Conservation (phyloP, 2,329 filamentous ascomycete genomes). For the Metarhizium anisopliae region DNA sequence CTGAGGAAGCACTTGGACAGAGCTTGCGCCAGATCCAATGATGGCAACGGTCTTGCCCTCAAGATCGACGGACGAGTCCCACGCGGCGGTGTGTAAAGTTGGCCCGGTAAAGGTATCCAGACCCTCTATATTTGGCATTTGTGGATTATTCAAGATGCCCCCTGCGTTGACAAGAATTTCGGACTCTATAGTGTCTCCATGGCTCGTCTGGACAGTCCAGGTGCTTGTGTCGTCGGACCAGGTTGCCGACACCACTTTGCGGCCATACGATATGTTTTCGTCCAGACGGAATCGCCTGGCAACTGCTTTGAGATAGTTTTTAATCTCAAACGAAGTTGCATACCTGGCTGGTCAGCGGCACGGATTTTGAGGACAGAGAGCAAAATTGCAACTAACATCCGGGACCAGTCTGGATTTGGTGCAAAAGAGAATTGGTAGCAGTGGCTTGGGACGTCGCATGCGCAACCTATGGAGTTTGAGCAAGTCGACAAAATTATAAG, state of each 20-base stretch:
- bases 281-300: conserved; percentile 23
- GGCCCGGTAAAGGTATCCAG: conserved; percentile 35
- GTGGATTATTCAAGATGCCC: conserved; percentile 24
- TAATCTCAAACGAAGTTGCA: conserved; percentile 28
- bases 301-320: conserved; percentile 29
- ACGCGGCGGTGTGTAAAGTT: conserved; percentile 35
- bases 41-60: conserved; percentile 26
- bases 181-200: conserved; percentile 2
- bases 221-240: conserved; percentile 25
- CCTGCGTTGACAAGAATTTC: conserved; percentile 14
- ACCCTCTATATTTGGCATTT: conserved; percentile 39
- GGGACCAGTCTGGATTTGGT: conserved; percentile 30
- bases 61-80: conserved; percentile 29
- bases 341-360: conserved; percentile 14
- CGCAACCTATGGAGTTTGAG: conserved; percentile 17
- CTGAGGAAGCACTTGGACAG: conserved; percentile 32
- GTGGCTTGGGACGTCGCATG: conserved; percentile 33
- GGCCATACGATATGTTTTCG: conserved; percentile 17
- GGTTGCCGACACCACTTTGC: conserved; percentile 14
- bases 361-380: no score
- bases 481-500: conserved; percentile 2
- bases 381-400: conserved; percentile 12
- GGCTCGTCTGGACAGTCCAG: conserved; percentile 22
- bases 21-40: conserved; percentile 24
- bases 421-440: conserved; percentile 34